Evolutionary conservation across 139 green algal species (phyloP).

Genomic region (Tetradesmus obliquus): DNA sequence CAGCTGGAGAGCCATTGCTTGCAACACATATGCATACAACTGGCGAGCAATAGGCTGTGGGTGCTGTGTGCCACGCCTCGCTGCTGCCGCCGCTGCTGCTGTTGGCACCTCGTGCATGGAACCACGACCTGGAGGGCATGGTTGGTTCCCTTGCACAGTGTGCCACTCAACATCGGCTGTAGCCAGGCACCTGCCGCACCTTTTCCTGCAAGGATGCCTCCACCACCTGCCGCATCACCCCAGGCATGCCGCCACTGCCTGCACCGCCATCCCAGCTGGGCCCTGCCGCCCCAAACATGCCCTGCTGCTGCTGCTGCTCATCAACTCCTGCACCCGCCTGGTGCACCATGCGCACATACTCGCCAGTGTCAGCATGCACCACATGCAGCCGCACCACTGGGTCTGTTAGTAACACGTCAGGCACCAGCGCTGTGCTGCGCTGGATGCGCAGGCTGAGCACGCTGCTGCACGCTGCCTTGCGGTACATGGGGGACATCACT

Average conservation of each 20-base stretch:
- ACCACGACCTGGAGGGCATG: too few species aligned
- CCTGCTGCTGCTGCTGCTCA: background rate
- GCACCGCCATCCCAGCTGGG: background rate
- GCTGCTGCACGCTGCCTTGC: background rate
- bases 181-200: background rate
- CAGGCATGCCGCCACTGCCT: background rate
- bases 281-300: background rate
- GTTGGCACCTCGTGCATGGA: too few species aligned
- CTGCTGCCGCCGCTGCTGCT: too few species aligned
- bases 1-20: too few species aligned
- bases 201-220: background rate
- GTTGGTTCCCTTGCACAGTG: too few species aligned
- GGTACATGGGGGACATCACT: conserved; percentile 26
- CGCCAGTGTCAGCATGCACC: conserved; percentile 4
- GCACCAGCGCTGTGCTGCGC: background rate
- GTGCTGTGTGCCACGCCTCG: too few species aligned
- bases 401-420: conserved; percentile 20
- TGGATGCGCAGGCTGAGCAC: conserved; percentile 20
- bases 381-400: conserved; percentile 44
- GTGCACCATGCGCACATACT: conserved; percentile 9
- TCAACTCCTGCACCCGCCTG: background rate
- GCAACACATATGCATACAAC: too few species aligned
- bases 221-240: background rate
- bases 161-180: background rate
- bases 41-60: too few species aligned